These are phyloP conservation scores for Ustilago shanxiensis DNA, from an alignment of 1,284 basidiomycete genomes.

Conservation along the genomic window DNA sequence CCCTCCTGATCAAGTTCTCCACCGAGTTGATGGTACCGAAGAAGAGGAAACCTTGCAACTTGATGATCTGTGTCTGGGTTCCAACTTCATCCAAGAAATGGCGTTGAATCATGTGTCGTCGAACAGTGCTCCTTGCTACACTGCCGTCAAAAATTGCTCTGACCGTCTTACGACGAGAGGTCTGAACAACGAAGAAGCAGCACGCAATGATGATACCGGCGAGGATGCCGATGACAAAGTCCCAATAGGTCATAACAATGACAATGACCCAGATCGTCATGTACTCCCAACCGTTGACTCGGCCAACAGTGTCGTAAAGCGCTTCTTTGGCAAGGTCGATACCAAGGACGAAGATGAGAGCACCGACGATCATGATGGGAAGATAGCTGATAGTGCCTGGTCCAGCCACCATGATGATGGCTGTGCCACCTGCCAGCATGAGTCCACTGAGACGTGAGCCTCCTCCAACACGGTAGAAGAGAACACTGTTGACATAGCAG, in stretches of 20 bases:
- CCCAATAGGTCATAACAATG: constrained; percentile 79
- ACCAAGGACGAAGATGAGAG: constrained; percentile 93
- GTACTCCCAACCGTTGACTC: constrained; percentile 75
- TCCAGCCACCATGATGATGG: constrained; percentile 82
- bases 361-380: constrained; percentile 74
- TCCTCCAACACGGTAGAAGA: constrained; percentile 93
- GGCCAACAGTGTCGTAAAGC: constrained; percentile 91
- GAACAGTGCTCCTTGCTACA: constrained; percentile 82
- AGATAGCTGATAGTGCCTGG: constrained; percentile 73
- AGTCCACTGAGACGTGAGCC: constrained; percentile 85
- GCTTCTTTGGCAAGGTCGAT: constrained; percentile 93
- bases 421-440: constrained; percentile 83
- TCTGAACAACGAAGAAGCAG: constrained; percentile 96
- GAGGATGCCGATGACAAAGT: constrained; percentile 90
- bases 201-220: constrained; percentile 93
- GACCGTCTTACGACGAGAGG: constrained; percentile 76
- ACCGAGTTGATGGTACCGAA: constrained; percentile 94
- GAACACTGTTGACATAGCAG: constrained; percentile 70
- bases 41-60: constrained; percentile 91
- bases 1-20: constrained; percentile 80
- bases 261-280: constrained; percentile 74
- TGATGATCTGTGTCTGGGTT: constrained; percentile 88
- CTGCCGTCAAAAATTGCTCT: constrained; percentile 66
- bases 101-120: constrained; percentile 87
- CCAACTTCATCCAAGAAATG: constrained; percentile 91